Conservation (phyloP, 2,329 filamentous ascomycete genomes). For the Aspergillus piperis region DNA sequence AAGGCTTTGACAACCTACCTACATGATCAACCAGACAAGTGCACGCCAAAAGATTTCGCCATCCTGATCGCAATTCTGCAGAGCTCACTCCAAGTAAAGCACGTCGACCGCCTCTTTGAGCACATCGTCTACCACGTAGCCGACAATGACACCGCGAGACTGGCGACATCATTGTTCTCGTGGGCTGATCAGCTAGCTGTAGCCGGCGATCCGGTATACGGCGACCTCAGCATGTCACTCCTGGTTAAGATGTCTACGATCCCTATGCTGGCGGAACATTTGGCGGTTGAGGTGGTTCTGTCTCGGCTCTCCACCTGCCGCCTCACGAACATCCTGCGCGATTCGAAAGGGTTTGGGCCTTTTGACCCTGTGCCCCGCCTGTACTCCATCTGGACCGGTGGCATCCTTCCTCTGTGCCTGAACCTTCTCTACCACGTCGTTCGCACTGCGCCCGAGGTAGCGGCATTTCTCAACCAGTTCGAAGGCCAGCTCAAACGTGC, state of each 20-base stretch:
- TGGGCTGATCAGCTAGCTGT: conserved; percentile 85
- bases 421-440: conserved; percentile 85
- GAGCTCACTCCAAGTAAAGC: conserved; percentile 75
- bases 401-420: conserved; percentile 81
- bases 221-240: conserved; percentile 86
- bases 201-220: conserved; percentile 83
- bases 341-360: conserved; percentile 68
- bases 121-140: conserved; percentile 70
- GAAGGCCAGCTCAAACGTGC: conserved; percentile 74
- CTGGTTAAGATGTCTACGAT: conserved; percentile 84
- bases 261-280: conserved; percentile 78
- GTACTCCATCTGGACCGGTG: conserved; percentile 87
- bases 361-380: conserved; percentile 76
- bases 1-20: conserved; percentile 76
- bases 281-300: conserved; percentile 83
- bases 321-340: conserved; percentile 73
- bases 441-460: conserved; percentile 77
- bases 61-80: conserved; percentile 87
- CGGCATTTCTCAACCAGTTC: conserved; percentile 87
- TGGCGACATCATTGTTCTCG: conserved; percentile 83
- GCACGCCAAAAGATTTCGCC: conserved; percentile 77
- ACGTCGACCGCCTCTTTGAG: conserved; percentile 69
- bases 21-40: conserved; percentile 69
- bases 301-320: conserved; percentile 77
- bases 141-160: conserved; percentile 70